These are phyloP conservation scores for Claviceps lovelessii DNA, from an alignment of 2,329 filamentous ascomycete genomes.

Conservation along the genomic window DNA sequence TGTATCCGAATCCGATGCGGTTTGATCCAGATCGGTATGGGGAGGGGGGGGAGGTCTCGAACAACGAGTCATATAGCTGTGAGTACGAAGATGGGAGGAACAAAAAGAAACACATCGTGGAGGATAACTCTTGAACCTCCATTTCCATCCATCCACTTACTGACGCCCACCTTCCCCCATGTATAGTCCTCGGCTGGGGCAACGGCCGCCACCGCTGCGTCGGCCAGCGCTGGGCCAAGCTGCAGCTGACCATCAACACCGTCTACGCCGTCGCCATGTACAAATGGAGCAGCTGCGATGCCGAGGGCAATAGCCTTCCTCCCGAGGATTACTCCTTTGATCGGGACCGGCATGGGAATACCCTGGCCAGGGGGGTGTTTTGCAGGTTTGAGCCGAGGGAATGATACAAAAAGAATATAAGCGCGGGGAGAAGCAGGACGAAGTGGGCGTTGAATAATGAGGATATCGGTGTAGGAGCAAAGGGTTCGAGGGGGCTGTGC, in stretches of 20 bases:
- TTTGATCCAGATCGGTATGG: slow-evolving; percentile 9
- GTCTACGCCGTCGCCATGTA: slow-evolving; percentile 6
- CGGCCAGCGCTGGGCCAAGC: slow-evolving; percentile 9
- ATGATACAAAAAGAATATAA: neutral
- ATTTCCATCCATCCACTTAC: no score
- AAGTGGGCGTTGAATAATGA: neutral
- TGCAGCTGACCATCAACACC: slow-evolving; percentile 8
- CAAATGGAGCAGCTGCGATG: slow-evolving; percentile 6
- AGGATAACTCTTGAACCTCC: no score
- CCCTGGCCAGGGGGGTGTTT: neutral
- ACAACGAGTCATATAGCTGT: slow-evolving; percentile 3
- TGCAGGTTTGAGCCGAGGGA: neutral
- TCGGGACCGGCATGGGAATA: neutral
- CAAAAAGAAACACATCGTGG: no score
- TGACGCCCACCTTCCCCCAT: neutral
- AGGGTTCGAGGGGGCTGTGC: no score
- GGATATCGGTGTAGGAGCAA: no score
- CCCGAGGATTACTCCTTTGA: neutral
- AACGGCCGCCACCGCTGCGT: slow-evolving; percentile 7
- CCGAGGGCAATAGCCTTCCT: neutral
- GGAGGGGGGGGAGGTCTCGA: slow-evolving; percentile 2
- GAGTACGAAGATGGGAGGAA: neutral
- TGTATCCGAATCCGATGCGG: slow-evolving; percentile 10
- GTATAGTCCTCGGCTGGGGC: slow-evolving; percentile 8
- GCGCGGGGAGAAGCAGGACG: neutral